phyloP scores from a whole-genome alignment of 1,284 basidiomycete species.

The Trichosporon asahii region DNA sequence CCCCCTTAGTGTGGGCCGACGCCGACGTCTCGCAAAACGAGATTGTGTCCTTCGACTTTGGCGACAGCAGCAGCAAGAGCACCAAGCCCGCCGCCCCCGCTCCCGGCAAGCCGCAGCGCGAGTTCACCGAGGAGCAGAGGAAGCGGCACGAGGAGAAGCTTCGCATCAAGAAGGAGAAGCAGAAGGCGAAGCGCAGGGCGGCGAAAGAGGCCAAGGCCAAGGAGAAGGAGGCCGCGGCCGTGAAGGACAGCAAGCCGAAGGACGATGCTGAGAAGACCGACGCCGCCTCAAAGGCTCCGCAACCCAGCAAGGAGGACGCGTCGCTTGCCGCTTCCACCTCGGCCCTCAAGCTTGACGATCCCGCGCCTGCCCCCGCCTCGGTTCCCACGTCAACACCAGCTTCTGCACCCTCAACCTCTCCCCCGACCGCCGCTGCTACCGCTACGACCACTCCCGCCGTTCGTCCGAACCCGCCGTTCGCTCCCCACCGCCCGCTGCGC shows the following conservation, averaged over 20 bases:
- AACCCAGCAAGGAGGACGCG: conserved; percentile 5
- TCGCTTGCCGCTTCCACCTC: conserved; percentile 32
- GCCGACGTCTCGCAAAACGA: conserved; percentile 13
- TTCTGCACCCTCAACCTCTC: background rate
- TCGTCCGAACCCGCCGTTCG: conserved; percentile 5
- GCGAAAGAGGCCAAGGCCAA: conserved; percentile 27
- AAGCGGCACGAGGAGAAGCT: conserved; percentile 30
- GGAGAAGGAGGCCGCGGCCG: conserved; percentile 9
- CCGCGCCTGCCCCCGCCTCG: background rate
- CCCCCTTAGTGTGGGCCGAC: conserved; percentile 37
- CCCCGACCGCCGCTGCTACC: conserved; percentile 36
- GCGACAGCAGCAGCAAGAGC: conserved; percentile 1
- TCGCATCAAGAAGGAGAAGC: conserved; percentile 33
- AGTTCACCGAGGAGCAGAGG: conserved; percentile 34
- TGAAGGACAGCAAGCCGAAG: background rate
- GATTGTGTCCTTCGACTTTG: conserved; percentile 29
- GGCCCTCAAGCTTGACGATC: conserved; percentile 28
- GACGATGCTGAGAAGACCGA: background rate
- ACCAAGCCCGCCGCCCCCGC: background rate
- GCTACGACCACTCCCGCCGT: conserved; percentile 44
- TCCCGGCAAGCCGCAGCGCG: conserved; percentile 17
- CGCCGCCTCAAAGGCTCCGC: background rate
- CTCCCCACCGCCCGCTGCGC: conserved; percentile 63
- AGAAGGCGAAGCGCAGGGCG: conserved; percentile 39
- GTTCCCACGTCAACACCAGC: background rate